These are phyloP conservation scores for Raddia guianensis DNA, from an alignment of 176 grass and related monocot species.

Conservation along the genomic window DNA sequence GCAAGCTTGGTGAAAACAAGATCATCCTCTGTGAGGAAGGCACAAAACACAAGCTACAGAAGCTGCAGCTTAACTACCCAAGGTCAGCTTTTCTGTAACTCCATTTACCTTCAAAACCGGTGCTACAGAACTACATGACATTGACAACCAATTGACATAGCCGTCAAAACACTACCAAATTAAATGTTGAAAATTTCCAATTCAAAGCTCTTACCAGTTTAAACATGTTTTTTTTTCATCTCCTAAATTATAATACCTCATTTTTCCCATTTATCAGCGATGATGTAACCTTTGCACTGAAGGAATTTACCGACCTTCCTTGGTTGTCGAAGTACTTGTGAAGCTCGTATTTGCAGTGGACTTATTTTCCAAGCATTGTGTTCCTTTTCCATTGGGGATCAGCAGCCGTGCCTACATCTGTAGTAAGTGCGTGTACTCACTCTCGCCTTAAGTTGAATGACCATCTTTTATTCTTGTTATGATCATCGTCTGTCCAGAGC, in stretches of 20 bases:
- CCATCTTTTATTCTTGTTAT: background rate
- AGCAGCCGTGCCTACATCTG: background rate
- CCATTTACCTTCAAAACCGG: background rate
- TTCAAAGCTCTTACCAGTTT: background rate
- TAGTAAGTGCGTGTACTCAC: conserved; percentile 33
- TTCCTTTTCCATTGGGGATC: conserved; percentile 4
- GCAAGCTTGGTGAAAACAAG: conserved; percentile 90
- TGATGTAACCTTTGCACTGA: conserved; percentile 92
- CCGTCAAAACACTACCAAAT: background rate
- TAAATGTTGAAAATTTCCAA: background rate
- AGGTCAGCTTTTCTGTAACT: conserved; percentile 54
- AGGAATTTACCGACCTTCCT: conserved; percentile 74
- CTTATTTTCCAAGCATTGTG: background rate
- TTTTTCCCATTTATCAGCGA: conserved; percentile 63
- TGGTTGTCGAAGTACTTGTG: conserved; percentile 94
- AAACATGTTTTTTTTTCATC: conserved; percentile 5
- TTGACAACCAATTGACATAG: background rate
- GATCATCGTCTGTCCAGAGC: background rate
- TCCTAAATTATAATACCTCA: conserved; percentile 16
- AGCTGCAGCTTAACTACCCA: conserved; percentile 92
- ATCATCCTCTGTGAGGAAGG: conserved; percentile 93
- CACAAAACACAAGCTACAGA: conserved; percentile 84
- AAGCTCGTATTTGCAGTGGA: conserved; percentile 7
- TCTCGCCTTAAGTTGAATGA: background rate
- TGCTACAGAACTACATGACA: background rate